Evolutionary conservation across 495 filamentous ascomycete genomes (phyloP).

Genomic region (Astrocystis sublimbata): DNA sequence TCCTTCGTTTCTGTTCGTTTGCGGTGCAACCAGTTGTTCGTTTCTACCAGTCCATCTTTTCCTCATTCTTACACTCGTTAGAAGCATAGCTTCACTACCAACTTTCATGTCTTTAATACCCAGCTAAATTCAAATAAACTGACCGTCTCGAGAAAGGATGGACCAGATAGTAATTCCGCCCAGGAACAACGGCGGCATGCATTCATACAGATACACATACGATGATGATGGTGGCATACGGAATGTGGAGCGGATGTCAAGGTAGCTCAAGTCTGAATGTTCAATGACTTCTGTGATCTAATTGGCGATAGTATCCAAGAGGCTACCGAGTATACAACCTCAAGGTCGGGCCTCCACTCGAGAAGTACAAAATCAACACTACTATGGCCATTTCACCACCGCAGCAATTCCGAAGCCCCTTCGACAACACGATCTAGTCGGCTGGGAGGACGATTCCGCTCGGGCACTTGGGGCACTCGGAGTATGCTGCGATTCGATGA

Average conservation of each 20-base stretch:
- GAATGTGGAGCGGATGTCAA: conserved; percentile 19
- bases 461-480: conserved; percentile 33
- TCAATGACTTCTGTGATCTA: conserved; percentile 5
- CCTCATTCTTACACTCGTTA: conserved; percentile 10
- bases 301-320: conserved; percentile 20
- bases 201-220: conserved; percentile 13
- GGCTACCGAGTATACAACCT: conserved; percentile 18
- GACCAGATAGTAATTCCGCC: conserved; percentile 10
- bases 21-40: conserved; percentile 16
- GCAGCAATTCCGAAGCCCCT: conserved; percentile 24
- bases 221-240: conserved; percentile 13
- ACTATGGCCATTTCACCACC: conserved; percentile 34
- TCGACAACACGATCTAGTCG: conserved; percentile 32
- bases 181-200: conserved; percentile 14
- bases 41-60: conserved; percentile 6
- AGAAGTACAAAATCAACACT: conserved; percentile 23
- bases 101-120: conserved; percentile 18
- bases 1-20: conserved; percentile 15
- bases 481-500: conserved; percentile 32
- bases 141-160: neutral
- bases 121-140: conserved; percentile 2
- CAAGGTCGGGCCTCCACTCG: conserved; percentile 17
- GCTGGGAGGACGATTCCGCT: conserved; percentile 24
- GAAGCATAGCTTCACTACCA: conserved; percentile 10
- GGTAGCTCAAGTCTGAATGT: conserved; percentile 4